Evolutionary conservation across 345 rosid genomes (phyloP), one percentile per base, ranked within the genome.

Genomic region (Barbarea vulgaris): DNA sequence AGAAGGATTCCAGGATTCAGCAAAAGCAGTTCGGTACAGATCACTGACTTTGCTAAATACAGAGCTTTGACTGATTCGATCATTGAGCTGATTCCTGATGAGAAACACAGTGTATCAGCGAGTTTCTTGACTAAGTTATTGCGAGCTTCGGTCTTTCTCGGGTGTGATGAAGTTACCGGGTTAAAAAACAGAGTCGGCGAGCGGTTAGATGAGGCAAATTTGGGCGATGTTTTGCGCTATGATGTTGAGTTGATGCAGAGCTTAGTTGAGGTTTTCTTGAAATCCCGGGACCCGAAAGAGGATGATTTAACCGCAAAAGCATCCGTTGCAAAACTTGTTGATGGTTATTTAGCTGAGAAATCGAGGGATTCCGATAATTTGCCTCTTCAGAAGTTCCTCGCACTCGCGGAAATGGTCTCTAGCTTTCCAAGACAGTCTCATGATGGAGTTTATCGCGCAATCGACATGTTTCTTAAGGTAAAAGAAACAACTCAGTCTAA

Each of bases 401-500:
- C 62, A 34, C 83, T 89, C n/a, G 87, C 87, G 12, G 88, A 82
- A 54, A 72, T 58, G 78, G 78, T 80, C 19, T 83, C 90, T 0
- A 74, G 60, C 74, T 85, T 89, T 78, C 80, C 90, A 0, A 83
- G 90, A 70, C 79, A 80, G 42, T 86, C 85, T 46, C 89, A 87
- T 66, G 95, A 87, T 3, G 88, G 92, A 53, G 63, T 89, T 75
- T 89, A 89, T 59, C 87, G 89, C 4, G 92, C 90, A 27, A 81
- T 89, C 24, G 92, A 89, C 84, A 87, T 86, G 89, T 87, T 83
- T 55, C 84, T 89, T 15, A 89, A 89, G 95, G 95, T 89, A 80
- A 5, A 39, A 60, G 17, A 33, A 17, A 57, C 14, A 21, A 69
- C 31, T 55, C 54, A 28, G 36, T 37, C 5, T 44, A 13, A 50